phyloP scores from a whole-genome alignment of 495 filamentous ascomycete species.

The Penicillium diatomitis region DNA sequence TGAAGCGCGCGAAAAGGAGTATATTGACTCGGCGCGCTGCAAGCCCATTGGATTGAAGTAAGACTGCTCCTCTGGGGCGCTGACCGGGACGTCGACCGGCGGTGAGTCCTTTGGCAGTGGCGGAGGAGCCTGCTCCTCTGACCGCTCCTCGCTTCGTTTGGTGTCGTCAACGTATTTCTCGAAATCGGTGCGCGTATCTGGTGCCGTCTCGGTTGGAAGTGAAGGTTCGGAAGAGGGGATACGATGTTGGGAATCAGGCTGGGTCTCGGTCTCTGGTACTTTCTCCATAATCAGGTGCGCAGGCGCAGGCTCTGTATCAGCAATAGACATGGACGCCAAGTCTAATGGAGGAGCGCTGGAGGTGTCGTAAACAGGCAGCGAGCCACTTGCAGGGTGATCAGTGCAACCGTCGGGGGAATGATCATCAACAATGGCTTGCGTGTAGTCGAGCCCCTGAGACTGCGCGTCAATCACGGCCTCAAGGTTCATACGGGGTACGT shows the following conservation, averaged over 20 bases:
- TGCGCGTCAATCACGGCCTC: constrained; percentile 11
- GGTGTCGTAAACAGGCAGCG: constrained; percentile 6
- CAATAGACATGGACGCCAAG: constrained; percentile 26
- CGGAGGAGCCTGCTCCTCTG: constrained; percentile 19
- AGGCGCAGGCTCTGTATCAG: constrained; percentile 12
- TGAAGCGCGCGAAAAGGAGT: constrained; percentile 78
- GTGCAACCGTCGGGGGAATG: constrained; percentile 7
- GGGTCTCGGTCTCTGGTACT: background rate
- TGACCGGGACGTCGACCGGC: constrained; percentile 23
- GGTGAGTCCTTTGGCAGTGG: constrained; percentile 37
- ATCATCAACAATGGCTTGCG: constrained; percentile 15
- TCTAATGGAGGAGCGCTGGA: constrained; percentile 7
- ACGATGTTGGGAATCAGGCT: too few relatives aligned
- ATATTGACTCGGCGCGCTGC: constrained; percentile 67
- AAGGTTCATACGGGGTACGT: constrained; percentile 12
- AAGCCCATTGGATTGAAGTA: constrained; percentile 43
- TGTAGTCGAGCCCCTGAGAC: constrained; percentile 6
- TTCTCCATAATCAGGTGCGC: constrained; percentile 16
- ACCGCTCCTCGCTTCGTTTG: constrained; percentile 26
- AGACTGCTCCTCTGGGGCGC: constrained; percentile 35
- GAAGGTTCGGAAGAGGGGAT: background rate
- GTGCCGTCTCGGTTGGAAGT: constrained; percentile 2
- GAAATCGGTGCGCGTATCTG: constrained; percentile 30
- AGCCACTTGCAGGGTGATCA: background rate
- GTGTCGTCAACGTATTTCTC: constrained; percentile 39